A percentile compares a stretch with the other conserved stretches of the same genome.
Evolutionary conservation across 2,329 filamentous ascomycete species (phyloP).

Genomic region (Ophiostoma novo-ulmi): DNA sequence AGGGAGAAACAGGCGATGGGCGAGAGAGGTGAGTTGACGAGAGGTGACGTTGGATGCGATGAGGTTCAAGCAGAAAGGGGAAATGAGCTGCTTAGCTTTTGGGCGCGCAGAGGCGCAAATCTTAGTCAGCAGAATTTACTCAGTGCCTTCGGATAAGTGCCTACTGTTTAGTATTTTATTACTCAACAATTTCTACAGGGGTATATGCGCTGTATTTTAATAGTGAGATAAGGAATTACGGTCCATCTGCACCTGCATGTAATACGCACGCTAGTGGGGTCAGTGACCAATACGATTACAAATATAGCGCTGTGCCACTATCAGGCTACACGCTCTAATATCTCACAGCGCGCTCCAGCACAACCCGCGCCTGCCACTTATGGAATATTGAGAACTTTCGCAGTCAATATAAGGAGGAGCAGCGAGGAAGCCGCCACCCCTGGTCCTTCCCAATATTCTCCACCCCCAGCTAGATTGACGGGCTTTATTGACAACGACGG

Average conservation of each 20-base stretch:
- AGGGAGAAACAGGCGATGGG: background rate
- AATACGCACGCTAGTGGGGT: background rate
- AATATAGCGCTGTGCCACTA: conserved; percentile 21
- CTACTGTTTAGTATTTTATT: background rate
- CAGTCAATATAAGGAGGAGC: background rate
- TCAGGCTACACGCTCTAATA: background rate
- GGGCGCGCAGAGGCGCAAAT: background rate
- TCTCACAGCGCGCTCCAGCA: conserved; percentile 7
- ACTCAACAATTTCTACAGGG: background rate
- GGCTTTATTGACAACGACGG: conserved; percentile 16
- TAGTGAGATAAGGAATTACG: background rate
- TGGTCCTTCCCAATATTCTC: conserved; percentile 16
- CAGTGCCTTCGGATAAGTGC: background rate
- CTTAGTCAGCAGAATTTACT: background rate
- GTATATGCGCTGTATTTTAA: background rate
- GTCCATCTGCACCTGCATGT: background rate
- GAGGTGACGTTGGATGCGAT: conserved; percentile 14
- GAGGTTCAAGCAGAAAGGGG: conserved; percentile 15
- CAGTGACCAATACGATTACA: conserved; percentile 21
- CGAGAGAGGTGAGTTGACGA: background rate
- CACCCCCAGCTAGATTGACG: conserved; percentile 11
- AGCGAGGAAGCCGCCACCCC: conserved; percentile 17
- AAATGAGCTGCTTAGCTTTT: conserved; percentile 4
- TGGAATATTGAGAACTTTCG: background rate
- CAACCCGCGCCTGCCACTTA: conserved; percentile 1